Conservation (phyloP, 495 filamentous ascomycete species). For the Penicillium dipodomyicola region DNA sequence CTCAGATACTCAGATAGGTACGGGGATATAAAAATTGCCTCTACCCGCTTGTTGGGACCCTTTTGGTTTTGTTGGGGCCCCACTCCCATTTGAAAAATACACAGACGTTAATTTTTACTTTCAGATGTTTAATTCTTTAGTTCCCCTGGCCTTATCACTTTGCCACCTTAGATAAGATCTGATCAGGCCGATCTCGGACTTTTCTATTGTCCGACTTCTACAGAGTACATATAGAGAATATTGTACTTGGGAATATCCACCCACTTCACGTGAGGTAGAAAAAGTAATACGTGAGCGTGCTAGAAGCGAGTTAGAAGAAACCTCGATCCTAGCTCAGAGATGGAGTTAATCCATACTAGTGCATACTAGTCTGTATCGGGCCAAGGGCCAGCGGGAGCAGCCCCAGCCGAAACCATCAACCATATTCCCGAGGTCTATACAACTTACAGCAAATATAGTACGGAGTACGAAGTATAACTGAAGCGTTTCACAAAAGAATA, state of each 20-base stretch:
- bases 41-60: constrained; percentile 11
- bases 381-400: neutral
- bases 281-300: neutral
- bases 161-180: constrained; percentile 17
- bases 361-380: neutral
- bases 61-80: constrained; percentile 14
- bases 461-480: neutral
- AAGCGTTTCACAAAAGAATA: neutral
- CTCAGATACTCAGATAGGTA: neutral
- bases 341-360: neutral
- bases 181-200: neutral
- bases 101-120: constrained; percentile 5
- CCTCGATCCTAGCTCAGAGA: neutral
- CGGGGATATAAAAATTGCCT: neutral
- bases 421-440: neutral
- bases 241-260: too few relatives aligned
- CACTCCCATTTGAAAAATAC: constrained; percentile 12
- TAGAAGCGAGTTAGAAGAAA: neutral
- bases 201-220: too few relatives aligned
- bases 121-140: constrained; percentile 3
- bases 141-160: neutral
- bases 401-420: neutral
- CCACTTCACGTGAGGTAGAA: neutral
- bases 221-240: too few relatives aligned
- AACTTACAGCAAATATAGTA: too few relatives aligned